Base-by-base conservation (phyloP, 108 stramenopile species). In the Asterionellopsis glacialis region DNA sequence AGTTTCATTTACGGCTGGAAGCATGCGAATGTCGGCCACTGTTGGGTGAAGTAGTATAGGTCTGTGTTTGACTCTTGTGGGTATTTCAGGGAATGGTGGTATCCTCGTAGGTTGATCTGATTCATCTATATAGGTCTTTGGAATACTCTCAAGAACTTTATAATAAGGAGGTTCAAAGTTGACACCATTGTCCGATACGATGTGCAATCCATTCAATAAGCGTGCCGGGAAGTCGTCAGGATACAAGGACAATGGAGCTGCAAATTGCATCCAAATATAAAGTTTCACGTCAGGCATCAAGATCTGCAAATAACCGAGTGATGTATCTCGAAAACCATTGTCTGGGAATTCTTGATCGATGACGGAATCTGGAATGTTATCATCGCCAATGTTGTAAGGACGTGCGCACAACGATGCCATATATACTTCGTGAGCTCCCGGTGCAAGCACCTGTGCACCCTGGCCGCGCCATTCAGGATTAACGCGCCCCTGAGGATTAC, bases 261-360 rank as follows among this genome's bases (percentile, higher is more conserved):
- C 44, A 16, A 39, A 40, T 18, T 81, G 73, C 48, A 85, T 61
- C 13, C 57, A 73, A 59, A 80, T 76, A 23, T 74, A 69, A 43
- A 85, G 67, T 15, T 66, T 64, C 21, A 71, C 75, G 15, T 51
- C 61, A 51, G 68, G 74, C 27, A 79, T 80, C 59, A 65, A 58
- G n/a, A 85, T 57, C 21, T 75, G 53, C 40, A 82, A 53, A 64
- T 78, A 82, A 42, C 81, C 81, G 23, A 85, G 45, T 39, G 75
- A 75, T 41, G 45, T 54, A 22, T 72, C 48, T 0, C 43, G 50
- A 63, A 49, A 26, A 45, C 65, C 68, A 38, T 45, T 22, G 25
- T 70, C 63, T 66, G 75, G 48, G 70, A 78, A 50, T 45, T 62
- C 60, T 60, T 75, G 54, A 67, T 65, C 62, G 55, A 43, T 56